These are phyloP conservation scores for Batrachochytrium dendrobatidis DNA, from an alignment of 371 early-diverging fungal genomes.

Conservation along the genomic window DNA sequence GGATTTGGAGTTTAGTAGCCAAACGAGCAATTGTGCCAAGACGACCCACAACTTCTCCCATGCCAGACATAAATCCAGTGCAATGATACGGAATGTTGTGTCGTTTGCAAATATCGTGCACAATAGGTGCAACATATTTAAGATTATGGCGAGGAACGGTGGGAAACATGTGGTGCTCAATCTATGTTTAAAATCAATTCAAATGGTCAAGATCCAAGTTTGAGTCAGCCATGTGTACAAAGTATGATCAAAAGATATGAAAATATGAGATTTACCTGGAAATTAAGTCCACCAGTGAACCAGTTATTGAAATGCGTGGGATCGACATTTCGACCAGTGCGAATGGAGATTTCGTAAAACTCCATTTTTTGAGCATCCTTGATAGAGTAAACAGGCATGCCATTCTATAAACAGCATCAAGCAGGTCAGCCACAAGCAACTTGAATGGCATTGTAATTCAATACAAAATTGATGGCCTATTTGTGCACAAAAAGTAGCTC, in stretches of 20 bases:
- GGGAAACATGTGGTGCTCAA: conserved; percentile 67
- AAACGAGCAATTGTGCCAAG: conserved; percentile 54
- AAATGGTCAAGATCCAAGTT: not conserved
- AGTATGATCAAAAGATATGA: not conserved
- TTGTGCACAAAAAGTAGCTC: not conserved
- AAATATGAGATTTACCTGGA: conserved; percentile 47
- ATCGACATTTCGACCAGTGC: conserved; percentile 75
- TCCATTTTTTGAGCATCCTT: conserved; percentile 63
- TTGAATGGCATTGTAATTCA: not conserved
- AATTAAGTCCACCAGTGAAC: conserved; percentile 82
- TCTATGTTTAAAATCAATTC: conserved; percentile 7
- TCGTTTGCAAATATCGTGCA: conserved; percentile 63
- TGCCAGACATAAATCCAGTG: conserved; percentile 62
- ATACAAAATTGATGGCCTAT: not conserved
- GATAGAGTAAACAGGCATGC: conserved; percentile 74
- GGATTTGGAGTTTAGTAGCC: conserved; percentile 24
- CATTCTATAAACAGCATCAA: conserved; percentile 52
- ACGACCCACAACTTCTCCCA: conserved; percentile 62
- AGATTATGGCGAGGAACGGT: conserved; percentile 73
- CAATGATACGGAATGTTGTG: conserved; percentile 62
- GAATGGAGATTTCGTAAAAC: conserved; percentile 69
- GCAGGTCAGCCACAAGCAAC: not conserved
- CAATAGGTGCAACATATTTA: conserved; percentile 54
- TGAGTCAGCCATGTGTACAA: not conserved
- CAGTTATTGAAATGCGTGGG: conserved; percentile 59